Percentiles rank a stretch among this genome's conserved stretches.
Conservation (phyloP, 208 protist species). For the Trypanosoma vivax region DNA sequence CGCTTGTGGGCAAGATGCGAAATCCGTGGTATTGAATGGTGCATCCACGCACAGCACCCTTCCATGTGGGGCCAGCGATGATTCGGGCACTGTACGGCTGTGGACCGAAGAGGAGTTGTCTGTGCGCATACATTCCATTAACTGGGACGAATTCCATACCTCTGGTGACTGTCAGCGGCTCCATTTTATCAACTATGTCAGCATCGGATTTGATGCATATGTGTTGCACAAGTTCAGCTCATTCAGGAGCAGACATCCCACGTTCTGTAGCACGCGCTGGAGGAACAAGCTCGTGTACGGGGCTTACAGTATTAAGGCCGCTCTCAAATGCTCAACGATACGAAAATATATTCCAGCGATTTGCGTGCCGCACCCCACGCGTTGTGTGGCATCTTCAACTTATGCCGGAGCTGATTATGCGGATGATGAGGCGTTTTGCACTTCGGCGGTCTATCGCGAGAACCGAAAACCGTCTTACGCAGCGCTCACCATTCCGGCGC, state of each 20-base stretch:
- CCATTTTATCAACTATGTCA: slow-evolving; percentile 77
- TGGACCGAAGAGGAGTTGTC: not conserved
- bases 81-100: no score
- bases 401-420: not conserved
- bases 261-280: slow-evolving; percentile 52
- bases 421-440: slow-evolving; percentile 6
- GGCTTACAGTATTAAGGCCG: slow-evolving; percentile 37
- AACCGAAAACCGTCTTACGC: no score
- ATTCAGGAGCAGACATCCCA: slow-evolving; percentile 38
- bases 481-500: slow-evolving; percentile 40
- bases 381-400: not conserved
- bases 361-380: slow-evolving; percentile 22
- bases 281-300: slow-evolving; percentile 78
- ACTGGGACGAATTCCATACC: slow-evolving; percentile 33
- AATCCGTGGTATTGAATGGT: not conserved
- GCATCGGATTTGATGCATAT: slow-evolving; percentile 77
- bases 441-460: no score
- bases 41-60: not conserved
- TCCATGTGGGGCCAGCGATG: not conserved
- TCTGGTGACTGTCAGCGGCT: slow-evolving; percentile 20
- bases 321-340: slow-evolving; percentile 32
- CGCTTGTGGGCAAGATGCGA: no score
- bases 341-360: slow-evolving; percentile 47
- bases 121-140: slow-evolving; percentile 30
- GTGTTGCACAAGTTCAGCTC: slow-evolving; percentile 51